Base-by-base conservation (phyloP, 2,329 filamentous ascomycete genomes). In the Colletotrichum sp. region DNA sequence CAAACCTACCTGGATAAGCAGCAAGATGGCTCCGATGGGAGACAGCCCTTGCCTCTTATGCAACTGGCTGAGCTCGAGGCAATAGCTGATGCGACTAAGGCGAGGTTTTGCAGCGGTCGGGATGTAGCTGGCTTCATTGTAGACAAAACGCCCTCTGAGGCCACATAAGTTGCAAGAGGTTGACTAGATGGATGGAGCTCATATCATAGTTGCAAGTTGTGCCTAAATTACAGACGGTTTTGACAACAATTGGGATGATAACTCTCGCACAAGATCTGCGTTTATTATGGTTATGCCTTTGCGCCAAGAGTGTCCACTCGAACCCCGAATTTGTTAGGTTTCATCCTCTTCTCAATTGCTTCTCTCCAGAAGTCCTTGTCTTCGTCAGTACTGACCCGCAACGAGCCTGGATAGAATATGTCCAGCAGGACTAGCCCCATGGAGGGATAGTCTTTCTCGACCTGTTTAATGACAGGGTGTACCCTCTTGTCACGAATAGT, bases 191-290 rank as follows among this genome's bases (percentile, higher is more conserved):
- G 43, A 48, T 5, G 18, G 6, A 30, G 28, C 8, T 30, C 28
- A 30, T 10, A 18, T 48, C 18, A 48, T 48, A 48, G 43, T 48
- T 7, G 43, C n/a, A 52, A 13, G 38, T 12, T 48, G 18, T 48
- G 18, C 18, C 38, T n/a, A 43, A 38, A 38, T 0, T 36, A 16
- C 1, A 7, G 9, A 36, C 1, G 36, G 8, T 18, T 38, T 38
- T 9, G 36, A 18, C 16, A 38, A 38, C 2, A 38, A 38, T 38
- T 5, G 4, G 15, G 34, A 38, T 16, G 34, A 16, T 38, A 3
- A 1, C 36, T 38, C 8, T 38, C 16, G 36, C 0, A 38, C 0
- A 2, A 38, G 1, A 38, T 18, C 1, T 38, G 8, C 16, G 36
- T 38, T 38, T 18, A 38, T 38, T 5, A 38, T 9, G 36, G 16